Base-by-base conservation (phyloP, 1,284 basidiomycete genomes). In the Crepidotus sp. region DNA sequence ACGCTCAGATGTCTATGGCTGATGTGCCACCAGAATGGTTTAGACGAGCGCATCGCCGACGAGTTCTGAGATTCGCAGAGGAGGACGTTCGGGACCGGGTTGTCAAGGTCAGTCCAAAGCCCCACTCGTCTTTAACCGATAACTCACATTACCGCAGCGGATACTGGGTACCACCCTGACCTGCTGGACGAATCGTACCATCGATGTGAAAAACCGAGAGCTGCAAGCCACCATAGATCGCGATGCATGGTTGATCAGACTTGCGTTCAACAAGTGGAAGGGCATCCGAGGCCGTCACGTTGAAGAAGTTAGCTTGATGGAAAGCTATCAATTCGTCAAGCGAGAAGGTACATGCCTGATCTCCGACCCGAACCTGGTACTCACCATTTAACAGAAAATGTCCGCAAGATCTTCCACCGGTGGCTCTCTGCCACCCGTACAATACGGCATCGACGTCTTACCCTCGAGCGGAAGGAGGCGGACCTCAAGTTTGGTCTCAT, bases 241-340 rank as follows among this genome's bases (percentile, higher is more conserved):
- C 48, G 69, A 79, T 32, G 59, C 60, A 30, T 61, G 59, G 26
- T 49, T 77, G 24, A 54, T 76, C 38, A 63, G 58, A 81, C 55
- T 59, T 40, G 70, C 73, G 10, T 83, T 82, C 54, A 66, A 63
- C 33, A 83, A 79, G 60, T 88, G 86, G 85, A 81, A 76, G 57
- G 60, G 59, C 8, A 64, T 73, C 26, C 74, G 71, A 53, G 63
- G 68, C 34, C 74, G 77, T 13, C 83, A 83, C 55, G 70, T 71
- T 5, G 81, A 87, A 56, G 76, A 80, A 49, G 60, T 81, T 2
- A 80, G 76, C 53, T 71, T 89, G n/a, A 74, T 89, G 71, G 79
- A 86, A 57, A 88, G 82, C 57, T 84, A 85, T 57, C 74, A 80
- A 49, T 73, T 81, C 49, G 75, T 89, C 36, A 86, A 83, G 60